phyloP scores from a whole-genome alignment of 129 eudicot species.

The Chrysanthemum seticuspe region DNA sequence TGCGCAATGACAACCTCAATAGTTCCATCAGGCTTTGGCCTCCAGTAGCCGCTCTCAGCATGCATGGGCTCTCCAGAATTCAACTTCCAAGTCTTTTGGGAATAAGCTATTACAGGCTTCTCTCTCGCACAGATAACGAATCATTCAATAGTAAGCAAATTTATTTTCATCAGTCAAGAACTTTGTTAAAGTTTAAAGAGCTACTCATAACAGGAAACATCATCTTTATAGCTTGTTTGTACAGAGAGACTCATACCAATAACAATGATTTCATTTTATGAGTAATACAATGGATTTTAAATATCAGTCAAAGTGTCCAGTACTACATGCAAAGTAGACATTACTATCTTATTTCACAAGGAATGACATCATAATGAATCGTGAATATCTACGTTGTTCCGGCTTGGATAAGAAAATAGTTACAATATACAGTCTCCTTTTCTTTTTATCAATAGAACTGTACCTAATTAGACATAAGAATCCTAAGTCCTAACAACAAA shows the following conservation, averaged over 20 bases:
- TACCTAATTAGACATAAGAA: background rate
- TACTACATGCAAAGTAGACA: too few relatives aligned
- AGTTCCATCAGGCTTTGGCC: slow-evolving; percentile 67
- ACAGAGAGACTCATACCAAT: too few relatives aligned
- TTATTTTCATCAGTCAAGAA: background rate
- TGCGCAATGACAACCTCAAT: slow-evolving; percentile 77
- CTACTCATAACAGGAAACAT: background rate
- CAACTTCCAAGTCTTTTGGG: slow-evolving; percentile 81
- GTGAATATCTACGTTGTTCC: too few relatives aligned
- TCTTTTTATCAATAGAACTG: background rate
- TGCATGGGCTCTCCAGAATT: slow-evolving; percentile 75
- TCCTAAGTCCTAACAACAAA: background rate
- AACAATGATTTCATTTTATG: background rate
- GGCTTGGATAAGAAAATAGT: too few relatives aligned
- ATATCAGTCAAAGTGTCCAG: too few relatives aligned
- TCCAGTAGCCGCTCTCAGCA: slow-evolving; percentile 77
- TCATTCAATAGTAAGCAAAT: background rate
- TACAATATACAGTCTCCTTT: too few relatives aligned
- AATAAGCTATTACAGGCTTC: slow-evolving; percentile 67
- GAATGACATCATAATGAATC: too few relatives aligned
- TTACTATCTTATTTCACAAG: too few relatives aligned
- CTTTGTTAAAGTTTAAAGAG: background rate
- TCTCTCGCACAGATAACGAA: background rate
- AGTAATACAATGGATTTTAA: too few relatives aligned
- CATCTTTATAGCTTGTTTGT: too few relatives aligned